Conservation (phyloP, 148 eudicot species). For the Polygonum maritimum region DNA sequence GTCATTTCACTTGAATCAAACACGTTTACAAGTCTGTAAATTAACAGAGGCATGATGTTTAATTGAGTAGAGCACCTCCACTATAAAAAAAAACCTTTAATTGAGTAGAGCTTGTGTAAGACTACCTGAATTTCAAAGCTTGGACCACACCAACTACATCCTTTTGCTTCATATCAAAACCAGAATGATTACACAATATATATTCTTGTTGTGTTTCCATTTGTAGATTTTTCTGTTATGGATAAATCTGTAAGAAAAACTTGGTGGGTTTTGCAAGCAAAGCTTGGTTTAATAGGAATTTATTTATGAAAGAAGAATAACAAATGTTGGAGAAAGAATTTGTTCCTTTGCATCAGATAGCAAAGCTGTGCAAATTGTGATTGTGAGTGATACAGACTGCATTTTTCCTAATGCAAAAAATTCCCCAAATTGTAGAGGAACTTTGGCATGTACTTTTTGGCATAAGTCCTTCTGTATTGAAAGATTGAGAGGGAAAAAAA, state of each 20-base stretch:
- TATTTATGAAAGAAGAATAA: not conserved
- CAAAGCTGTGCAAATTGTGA: too few relatives aligned
- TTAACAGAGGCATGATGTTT: too few relatives aligned
- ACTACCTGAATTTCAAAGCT: not conserved
- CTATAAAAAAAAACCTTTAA: not conserved
- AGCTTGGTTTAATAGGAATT: not conserved
- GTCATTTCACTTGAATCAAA: too few relatives aligned
- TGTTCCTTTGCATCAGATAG: not conserved
- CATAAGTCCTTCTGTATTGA: not conserved
- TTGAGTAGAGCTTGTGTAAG: not conserved
- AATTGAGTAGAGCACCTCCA: too few relatives aligned
- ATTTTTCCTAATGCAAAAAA: not conserved
- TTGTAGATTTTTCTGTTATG: not conserved
- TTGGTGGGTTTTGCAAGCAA: not conserved
- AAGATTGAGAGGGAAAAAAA: not conserved
- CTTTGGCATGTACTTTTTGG: not conserved
- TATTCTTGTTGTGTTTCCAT: not conserved
- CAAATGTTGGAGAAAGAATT: not conserved
- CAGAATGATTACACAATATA: not conserved
- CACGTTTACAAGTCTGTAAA: too few relatives aligned
- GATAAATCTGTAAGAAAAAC: not conserved
- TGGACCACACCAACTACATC: not conserved
- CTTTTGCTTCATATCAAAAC: not conserved
- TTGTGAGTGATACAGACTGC: too few relatives aligned
- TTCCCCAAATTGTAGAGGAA: not conserved